These are phyloP conservation scores for Sporisorium sorghi DNA, from an alignment of 1,284 basidiomycete genomes.

Conservation along the genomic window DNA sequence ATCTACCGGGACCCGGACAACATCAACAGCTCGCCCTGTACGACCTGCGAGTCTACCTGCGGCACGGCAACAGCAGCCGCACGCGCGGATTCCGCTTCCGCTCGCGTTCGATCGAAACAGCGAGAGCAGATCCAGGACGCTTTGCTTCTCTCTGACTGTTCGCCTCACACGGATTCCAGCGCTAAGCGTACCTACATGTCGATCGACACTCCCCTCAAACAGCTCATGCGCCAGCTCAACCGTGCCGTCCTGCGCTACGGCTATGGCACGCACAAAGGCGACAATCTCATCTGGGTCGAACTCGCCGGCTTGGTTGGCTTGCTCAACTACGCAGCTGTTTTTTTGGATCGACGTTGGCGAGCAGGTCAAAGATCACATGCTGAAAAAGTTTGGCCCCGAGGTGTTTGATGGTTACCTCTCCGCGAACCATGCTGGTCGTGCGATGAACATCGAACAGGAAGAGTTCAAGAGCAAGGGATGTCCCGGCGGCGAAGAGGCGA, in stretches of 20 bases:
- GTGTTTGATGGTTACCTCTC: conserved; percentile 5
- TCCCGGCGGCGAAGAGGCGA: not conserved
- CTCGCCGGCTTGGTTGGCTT: conserved; percentile 21
- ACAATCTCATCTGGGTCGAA: conserved; percentile 14
- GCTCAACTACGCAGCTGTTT: conserved; percentile 35
- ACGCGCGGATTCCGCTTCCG: not conserved
- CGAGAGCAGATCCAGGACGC: conserved; percentile 3
- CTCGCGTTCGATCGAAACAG: conserved; percentile 13
- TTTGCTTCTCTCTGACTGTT: conserved; percentile 22
- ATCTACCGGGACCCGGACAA: too few relatives aligned
- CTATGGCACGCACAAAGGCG: not conserved
- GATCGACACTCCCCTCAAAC: not conserved
- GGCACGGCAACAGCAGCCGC: not conserved
- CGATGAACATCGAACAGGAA: conserved; percentile 23
- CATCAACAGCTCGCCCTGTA: too few relatives aligned
- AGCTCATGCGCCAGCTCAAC: conserved; percentile 26
- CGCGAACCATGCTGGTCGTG: conserved; percentile 9
- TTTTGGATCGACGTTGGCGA: conserved; percentile 16
- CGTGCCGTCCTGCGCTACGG: conserved; percentile 17
- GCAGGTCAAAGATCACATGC: conserved; percentile 15
- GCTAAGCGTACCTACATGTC: conserved; percentile 13
- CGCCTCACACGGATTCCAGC: conserved; percentile 20
- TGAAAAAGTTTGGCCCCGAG: not conserved
- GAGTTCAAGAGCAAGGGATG: conserved; percentile 11
- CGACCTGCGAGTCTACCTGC: too few relatives aligned